Evolutionary conservation across 768 basidiomycete genomes (phyloP).

Genomic region (Suillus brevipes): DNA sequence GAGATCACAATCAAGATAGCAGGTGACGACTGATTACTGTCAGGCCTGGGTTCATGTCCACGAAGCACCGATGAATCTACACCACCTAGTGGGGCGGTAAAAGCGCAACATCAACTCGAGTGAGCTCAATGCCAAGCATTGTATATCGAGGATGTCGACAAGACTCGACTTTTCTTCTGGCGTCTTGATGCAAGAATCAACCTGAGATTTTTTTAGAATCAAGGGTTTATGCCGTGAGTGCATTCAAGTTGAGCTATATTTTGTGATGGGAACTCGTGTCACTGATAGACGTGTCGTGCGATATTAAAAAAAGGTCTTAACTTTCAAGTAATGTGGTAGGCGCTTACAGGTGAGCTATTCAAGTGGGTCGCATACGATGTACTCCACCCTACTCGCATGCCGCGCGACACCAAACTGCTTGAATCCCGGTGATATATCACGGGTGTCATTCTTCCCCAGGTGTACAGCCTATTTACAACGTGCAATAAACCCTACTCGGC

Average conservation of each 20-base stretch:
- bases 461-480: too few species aligned
- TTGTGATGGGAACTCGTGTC: background rate
- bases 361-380: background rate
- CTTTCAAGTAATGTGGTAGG: background rate
- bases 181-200: background rate
- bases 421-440: background rate
- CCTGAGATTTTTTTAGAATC: background rate
- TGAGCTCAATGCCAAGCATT: too few species aligned
- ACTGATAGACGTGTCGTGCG: background rate
- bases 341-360: background rate
- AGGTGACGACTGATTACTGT: background rate
- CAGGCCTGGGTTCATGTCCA: background rate
- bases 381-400: too few species aligned
- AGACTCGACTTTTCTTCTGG: background rate
- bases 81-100: background rate
- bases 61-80: background rate
- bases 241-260: background rate
- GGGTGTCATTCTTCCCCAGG: background rate
- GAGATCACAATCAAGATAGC: background rate
- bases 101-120: background rate
- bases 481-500: background rate
- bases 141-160: background rate
- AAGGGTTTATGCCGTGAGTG: conserved; percentile 6
- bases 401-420: background rate
- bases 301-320: background rate